Conservation (phyloP, 345 rosid genomes). For the Anastatica hierochuntica region DNA sequence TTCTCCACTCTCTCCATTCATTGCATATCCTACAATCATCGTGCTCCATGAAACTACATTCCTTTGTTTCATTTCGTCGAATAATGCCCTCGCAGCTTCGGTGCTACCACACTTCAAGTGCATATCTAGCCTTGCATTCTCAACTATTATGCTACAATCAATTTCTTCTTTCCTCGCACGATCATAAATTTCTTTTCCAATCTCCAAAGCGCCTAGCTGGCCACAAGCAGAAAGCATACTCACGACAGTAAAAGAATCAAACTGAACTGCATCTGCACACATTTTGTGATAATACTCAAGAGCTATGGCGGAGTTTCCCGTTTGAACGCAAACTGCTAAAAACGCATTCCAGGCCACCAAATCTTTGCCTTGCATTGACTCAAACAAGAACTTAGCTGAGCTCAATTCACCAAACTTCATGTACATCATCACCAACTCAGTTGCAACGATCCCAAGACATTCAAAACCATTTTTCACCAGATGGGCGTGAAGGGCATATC, state of each 20-base stretch:
- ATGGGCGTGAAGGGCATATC: constrained; percentile 29
- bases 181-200: constrained; percentile 28
- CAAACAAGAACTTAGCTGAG: constrained; percentile 36
- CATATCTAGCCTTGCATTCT: constrained; percentile 43
- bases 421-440: constrained; percentile 42
- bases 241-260: constrained; percentile 35
- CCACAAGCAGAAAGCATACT: constrained; percentile 42
- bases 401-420: constrained; percentile 31
- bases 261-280: constrained; percentile 23
- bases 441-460: constrained; percentile 29
- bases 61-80: constrained; percentile 27
- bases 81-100: constrained; percentile 26
- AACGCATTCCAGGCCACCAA: constrained; percentile 49
- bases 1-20: constrained; percentile 37
- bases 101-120: constrained; percentile 38
- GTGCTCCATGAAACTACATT: constrained; percentile 45
- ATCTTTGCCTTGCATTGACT: constrained; percentile 41
- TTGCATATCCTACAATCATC: constrained; percentile 38
- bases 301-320: constrained; percentile 29
- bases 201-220: constrained; percentile 38
- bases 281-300: constrained; percentile 28
- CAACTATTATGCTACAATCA: constrained; percentile 32
- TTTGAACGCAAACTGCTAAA: constrained; percentile 33
- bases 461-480: constrained; percentile 37
- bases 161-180: constrained; percentile 20